Percentiles rank a stretch among this genome's conserved stretches.
Evolutionary conservation across 176 grass and related monocot species (phyloP).

Genomic region (Aechmea fasciata): DNA sequence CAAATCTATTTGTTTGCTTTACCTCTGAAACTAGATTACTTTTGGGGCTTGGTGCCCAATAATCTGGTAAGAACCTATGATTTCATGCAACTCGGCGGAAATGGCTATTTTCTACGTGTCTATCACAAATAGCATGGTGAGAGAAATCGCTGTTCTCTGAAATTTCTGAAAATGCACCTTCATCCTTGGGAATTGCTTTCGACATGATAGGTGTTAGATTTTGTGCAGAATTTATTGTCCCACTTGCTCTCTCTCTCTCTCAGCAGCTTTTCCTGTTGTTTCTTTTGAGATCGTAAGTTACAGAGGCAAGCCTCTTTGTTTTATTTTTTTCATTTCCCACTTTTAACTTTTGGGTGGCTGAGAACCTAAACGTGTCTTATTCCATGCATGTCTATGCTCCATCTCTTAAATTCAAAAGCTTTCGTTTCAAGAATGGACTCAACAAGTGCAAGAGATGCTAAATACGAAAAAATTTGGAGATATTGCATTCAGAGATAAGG

Average conservation of each 20-base stretch:
- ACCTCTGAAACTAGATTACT: neutral
- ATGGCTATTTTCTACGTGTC: no score
- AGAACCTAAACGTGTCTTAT: slow-evolving; percentile 35
- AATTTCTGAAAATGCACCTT: no score
- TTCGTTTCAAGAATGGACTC: slow-evolving; percentile 99
- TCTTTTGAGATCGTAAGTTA: neutral
- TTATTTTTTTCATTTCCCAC: neutral
- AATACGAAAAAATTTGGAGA: slow-evolving; percentile 99
- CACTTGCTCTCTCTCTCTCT: no score
- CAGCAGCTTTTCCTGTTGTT: neutral
- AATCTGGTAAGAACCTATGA: no score
- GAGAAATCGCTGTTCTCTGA: no score
- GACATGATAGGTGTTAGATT: no score
- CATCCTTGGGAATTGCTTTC: no score
- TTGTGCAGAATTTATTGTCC: no score
- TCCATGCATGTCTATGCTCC: slow-evolving; percentile 33
- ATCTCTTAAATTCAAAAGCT: slow-evolving; percentile 34
- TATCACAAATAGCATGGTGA: no score
- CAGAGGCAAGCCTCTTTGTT: neutral
- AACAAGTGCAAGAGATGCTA: slow-evolving; percentile 99
- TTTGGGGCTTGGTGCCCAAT: no score
- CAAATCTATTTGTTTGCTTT: neutral
- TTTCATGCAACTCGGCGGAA: no score
- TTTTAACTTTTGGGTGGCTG: slow-evolving; percentile 15
- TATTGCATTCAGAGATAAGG: slow-evolving; percentile 98